phyloP scores from a whole-genome alignment of 2,329 filamentous ascomycete species.

The Fusarium sp. region DNA sequence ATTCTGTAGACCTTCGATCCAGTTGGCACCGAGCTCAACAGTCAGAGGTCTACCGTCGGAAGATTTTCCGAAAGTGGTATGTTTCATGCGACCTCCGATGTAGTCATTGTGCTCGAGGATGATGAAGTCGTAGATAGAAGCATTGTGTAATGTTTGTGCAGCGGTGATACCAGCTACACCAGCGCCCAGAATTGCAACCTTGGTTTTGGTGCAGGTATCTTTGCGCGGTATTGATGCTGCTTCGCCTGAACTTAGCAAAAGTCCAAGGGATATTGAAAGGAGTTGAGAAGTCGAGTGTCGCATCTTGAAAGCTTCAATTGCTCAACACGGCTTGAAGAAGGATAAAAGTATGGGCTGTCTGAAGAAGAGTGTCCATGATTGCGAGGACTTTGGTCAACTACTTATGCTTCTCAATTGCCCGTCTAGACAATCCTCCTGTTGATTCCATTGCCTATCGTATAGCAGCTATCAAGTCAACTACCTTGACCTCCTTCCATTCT shows the following conservation, averaged over 20 bases:
- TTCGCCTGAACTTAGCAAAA: constrained; percentile 14
- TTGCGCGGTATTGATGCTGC: constrained; percentile 29
- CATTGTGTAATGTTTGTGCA: constrained; percentile 71
- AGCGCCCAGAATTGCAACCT: constrained; percentile 60
- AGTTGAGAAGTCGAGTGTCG: constrained; percentile 7
- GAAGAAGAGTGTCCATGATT: background rate
- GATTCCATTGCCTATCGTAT: background rate
- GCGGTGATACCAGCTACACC: constrained; percentile 74
- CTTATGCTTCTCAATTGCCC: background rate
- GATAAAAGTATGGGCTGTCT: background rate
- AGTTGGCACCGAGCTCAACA: constrained; percentile 76
- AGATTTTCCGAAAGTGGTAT: constrained; percentile 66
- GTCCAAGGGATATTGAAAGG: constrained; percentile 10
- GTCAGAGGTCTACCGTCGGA: constrained; percentile 64
- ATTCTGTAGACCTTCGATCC: constrained; percentile 58
- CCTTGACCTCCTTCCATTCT: constrained; percentile 6
- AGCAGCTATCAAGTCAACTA: background rate
- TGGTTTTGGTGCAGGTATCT: constrained; percentile 47
- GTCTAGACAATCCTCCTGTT: background rate
- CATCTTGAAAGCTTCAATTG: background rate
- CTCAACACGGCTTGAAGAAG: background rate
- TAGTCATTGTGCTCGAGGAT: constrained; percentile 73
- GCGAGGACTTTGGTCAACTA: background rate
- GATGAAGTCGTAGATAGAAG: constrained; percentile 72
- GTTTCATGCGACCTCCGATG: constrained; percentile 71